phyloP scores from a whole-genome alignment of 2,329 filamentous ascomycete species.

The Rhinocladiella similis region DNA sequence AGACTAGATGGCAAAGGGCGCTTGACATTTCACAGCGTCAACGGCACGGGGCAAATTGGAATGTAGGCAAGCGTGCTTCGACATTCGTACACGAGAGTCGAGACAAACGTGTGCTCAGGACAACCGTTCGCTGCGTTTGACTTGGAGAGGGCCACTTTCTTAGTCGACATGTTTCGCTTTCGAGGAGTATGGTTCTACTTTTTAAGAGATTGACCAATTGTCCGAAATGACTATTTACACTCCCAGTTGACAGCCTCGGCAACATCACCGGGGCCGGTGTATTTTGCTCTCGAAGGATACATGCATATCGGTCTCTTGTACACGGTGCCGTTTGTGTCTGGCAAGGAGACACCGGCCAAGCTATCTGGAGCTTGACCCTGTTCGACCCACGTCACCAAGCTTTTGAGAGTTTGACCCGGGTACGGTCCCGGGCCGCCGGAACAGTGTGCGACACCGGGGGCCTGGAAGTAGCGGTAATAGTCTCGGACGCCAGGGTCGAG shows the following conservation, averaged over 20 bases:
- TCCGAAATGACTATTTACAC: not conserved
- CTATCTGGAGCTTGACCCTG: not conserved
- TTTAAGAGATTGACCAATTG: too few relatives aligned
- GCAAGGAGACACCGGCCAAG: not conserved
- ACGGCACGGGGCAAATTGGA: too few relatives aligned
- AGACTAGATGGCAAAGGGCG: too few relatives aligned
- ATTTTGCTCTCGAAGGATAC: not conserved
- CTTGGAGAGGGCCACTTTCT: too few relatives aligned
- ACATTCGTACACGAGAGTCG: too few relatives aligned
- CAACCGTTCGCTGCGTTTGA: too few relatives aligned
- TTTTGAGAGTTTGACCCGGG: not conserved
- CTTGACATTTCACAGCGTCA: too few relatives aligned
- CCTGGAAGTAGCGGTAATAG: slow-evolving; percentile 8
- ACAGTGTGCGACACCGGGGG: slow-evolving; percentile 7
- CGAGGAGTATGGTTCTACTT: too few relatives aligned
- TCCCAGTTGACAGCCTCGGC: not conserved
- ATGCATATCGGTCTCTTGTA: not conserved
- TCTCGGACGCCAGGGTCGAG: slow-evolving; percentile 1
- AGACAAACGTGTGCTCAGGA: too few relatives aligned
- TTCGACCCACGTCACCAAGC: not conserved
- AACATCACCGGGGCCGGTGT: slow-evolving; percentile 1
- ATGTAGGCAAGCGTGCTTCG: too few relatives aligned
- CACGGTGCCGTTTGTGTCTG: not conserved
- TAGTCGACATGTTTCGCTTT: too few relatives aligned
- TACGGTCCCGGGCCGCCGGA: not conserved